Percentiles rank a stretch among this genome's conserved stretches.
Evolutionary conservation across 768 basidiomycete genomes (phyloP).

Genomic region (Myochromella boudieri): DNA sequence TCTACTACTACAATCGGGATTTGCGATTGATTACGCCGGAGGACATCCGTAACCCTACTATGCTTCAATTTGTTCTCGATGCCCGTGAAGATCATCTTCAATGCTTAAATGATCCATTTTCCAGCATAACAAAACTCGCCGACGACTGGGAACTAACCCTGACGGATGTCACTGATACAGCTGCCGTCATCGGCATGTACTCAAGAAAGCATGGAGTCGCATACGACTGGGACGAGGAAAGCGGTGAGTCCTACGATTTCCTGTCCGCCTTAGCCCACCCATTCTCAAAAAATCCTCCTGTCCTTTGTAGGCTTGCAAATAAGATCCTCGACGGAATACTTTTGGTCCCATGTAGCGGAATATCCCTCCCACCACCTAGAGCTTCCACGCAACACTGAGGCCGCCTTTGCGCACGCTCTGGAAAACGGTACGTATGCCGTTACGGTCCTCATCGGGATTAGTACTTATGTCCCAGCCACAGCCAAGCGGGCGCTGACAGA

Average conservation of each 20-base stretch:
- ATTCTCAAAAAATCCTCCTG: not conserved
- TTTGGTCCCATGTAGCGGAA: conserved; percentile 43
- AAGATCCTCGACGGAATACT: conserved; percentile 29
- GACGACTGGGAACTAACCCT: conserved; percentile 41
- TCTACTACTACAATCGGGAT: conserved; percentile 39
- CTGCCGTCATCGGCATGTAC: conserved; percentile 37
- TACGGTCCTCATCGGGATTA: conserved; percentile 3
- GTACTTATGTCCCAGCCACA: conserved; percentile 19
- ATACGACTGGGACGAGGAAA: conserved; percentile 36
- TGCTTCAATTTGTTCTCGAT: conserved; percentile 31
- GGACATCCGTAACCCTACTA: conserved; percentile 33
- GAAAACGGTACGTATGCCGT: conserved; percentile 26
- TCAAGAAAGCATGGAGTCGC: conserved; percentile 30
- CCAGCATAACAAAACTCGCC: conserved; percentile 28
- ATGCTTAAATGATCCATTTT: conserved; percentile 28
- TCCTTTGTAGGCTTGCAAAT: conserved; percentile 24
- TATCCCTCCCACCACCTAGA: conserved; percentile 40
- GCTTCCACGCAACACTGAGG: conserved; percentile 35
- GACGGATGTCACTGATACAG: conserved; percentile 32
- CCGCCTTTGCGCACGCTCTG: conserved; percentile 32
- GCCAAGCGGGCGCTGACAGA: conserved; percentile 28
- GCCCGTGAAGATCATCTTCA: conserved; percentile 36
- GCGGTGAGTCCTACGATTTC: conserved; percentile 22
- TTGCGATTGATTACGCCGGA: conserved; percentile 39
- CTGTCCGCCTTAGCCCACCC: not conserved